Base-by-base conservation (phyloP, 345 rosid species). In the Citrus hindsii region DNA sequence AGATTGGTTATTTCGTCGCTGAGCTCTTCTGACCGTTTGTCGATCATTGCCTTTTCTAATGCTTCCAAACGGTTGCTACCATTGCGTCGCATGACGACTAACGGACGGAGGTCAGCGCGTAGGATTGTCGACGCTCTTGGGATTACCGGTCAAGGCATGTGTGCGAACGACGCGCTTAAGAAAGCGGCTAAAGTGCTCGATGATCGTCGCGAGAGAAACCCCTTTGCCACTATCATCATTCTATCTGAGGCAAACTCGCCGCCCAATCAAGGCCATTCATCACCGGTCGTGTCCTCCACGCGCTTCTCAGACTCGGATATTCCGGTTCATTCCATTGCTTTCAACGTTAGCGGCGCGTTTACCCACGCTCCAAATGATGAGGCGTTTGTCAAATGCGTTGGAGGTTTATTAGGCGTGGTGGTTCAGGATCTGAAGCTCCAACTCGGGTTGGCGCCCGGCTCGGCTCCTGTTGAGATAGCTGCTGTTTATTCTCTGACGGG, bases 181-280 rank as follows among this genome's bases (percentile, higher is more conserved):
- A 95, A 95, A 82, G 98, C 98, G 24, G 93, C 88, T 35, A 92
- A 93, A 75, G 95, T 95, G 76, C 83, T 93, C 6, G 97, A 92
- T 38, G 98, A 95, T 84, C 93, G 98, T 72, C 90, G 95, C 46
- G 88, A 87, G 84, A 87, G 75, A 86, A 95, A 95, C 82, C 90
- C 92, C 22, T 77, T 84, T 27, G 80, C 97, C 61, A 85, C 83
- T 74, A 84, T 95, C 56, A 71, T 93, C 46, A 82, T 93, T 65
- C 70, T 92, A 30, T 88, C 95, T 9, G 92, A 86, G 89, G 5
- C 38, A 1, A 71, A 30, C 18, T 67, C 51, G 37, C 69, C 81
- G 7, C 8, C 79, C 2, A 77, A 79, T 67, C 84, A 83, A 21
- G 67, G 74, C 74, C 82, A 82, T 46, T 82, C 83, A 16, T 81